Evolutionary conservation across 208 protist genomes (phyloP), one percentile per base, ranked within the genome.

Genomic region (Trypanosoma boissoni): DNA sequence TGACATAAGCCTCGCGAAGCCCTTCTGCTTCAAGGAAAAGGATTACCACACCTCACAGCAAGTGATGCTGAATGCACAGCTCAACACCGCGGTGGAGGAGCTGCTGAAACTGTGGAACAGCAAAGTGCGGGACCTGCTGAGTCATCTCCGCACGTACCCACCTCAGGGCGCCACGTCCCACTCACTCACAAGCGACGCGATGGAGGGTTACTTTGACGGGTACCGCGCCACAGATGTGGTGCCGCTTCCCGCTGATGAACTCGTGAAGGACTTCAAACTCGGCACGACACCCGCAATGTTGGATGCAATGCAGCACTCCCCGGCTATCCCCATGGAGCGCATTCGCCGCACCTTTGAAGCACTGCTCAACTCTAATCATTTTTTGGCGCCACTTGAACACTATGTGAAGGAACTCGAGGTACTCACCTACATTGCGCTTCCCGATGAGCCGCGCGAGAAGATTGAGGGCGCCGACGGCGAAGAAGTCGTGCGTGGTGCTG

Each of bases 11-110:
- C 64, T 86, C 29, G 69, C 74, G 57, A 67, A 50, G 0, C 83
- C 86, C 1, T 85, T 93, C 39, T 53, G 74, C 32, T 63, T 74
- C 26, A 46, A 76, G 57, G 75, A 67, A 3, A 79, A 66, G 21
- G 59, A 68, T 44, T 91, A 86, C 72, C 86, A 94, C 63, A 81
- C 67, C 49, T 89, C 77, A 8, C 86, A 94, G 72, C 86, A 94
- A 61, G 67, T 66, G 12, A 79, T 60, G 4, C 72, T 94, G 16
- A 94, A 94, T 45, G 76, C 81, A 16, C 70, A 94, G 72, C 73
- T 94, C 37, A 80, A 74, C 27, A 56, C 65, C 24, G 68, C 74
- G 18, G 65, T 91, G 32, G 83, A 91, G 74, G 64, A 67, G 49
- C 53, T 85, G 8, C 58, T 75, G 23, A 66, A 66, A 9, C 49